Evolutionary conservation across 495 filamentous ascomycete genomes (phyloP).

Genomic region (Neurospora sp.): DNA sequence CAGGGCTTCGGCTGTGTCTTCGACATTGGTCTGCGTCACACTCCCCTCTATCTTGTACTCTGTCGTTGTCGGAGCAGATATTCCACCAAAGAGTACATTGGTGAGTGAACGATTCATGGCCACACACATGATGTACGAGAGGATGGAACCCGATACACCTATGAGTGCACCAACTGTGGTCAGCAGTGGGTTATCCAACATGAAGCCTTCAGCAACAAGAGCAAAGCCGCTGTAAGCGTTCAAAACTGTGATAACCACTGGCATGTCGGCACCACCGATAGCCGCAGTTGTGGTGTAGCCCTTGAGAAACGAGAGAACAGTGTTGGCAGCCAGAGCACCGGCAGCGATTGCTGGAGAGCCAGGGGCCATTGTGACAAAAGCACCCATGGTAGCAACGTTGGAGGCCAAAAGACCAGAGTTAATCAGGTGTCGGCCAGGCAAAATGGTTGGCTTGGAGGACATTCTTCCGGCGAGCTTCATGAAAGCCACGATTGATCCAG

Average conservation of each 20-base stretch:
- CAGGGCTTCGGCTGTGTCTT: constrained; percentile 63
- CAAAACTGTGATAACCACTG: constrained; percentile 74
- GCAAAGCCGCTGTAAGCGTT: constrained; percentile 83
- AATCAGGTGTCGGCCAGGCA: constrained; percentile 58
- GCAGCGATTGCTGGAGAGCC: constrained; percentile 64
- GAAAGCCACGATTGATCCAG: constrained; percentile 72
- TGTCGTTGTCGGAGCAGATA: constrained; percentile 45
- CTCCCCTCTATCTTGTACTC: constrained; percentile 66
- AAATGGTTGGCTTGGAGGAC: constrained; percentile 57
- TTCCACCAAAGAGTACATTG: constrained; percentile 74
- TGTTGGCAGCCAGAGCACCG: constrained; percentile 59
- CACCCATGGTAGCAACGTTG: constrained; percentile 69
- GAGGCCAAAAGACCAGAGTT: constrained; percentile 59
- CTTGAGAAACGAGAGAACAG: constrained; percentile 65
- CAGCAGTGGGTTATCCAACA: constrained; percentile 73
- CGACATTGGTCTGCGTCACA: constrained; percentile 59
- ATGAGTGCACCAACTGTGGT: constrained; percentile 73
- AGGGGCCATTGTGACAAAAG: constrained; percentile 66
- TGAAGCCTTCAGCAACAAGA: constrained; percentile 71
- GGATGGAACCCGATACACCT: constrained; percentile 69
- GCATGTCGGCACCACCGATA: constrained; percentile 81
- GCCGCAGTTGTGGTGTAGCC: constrained; percentile 73
- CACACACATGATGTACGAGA: constrained; percentile 72
- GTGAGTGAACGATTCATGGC: constrained; percentile 75
- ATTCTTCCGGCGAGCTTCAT: constrained; percentile 68